These are phyloP conservation scores for Emmonsiellopsis sp. DNA, from an alignment of 2,329 filamentous ascomycete genomes.

Conservation along the genomic window DNA sequence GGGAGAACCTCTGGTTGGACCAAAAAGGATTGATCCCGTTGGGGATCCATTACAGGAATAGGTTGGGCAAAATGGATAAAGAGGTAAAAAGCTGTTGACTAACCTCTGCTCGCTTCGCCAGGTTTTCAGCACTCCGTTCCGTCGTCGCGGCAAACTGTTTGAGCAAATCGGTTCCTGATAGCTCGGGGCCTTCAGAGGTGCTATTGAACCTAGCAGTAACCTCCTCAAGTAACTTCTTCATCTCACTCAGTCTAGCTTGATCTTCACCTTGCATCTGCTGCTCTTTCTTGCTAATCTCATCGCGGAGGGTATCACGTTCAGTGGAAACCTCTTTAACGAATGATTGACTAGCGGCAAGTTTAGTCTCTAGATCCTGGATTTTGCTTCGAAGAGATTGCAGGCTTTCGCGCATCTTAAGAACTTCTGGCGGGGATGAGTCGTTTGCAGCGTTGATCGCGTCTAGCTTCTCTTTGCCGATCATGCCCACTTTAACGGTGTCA, in stretches of 20 bases:
- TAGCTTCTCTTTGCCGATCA: constrained; percentile 28
- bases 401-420: constrained; percentile 24
- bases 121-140: constrained; percentile 43
- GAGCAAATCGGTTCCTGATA: constrained; percentile 29
- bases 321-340: constrained; percentile 28
- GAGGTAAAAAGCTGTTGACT: constrained; percentile 14
- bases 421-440: constrained; percentile 25
- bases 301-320: constrained; percentile 31
- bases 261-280: constrained; percentile 31
- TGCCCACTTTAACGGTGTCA: constrained; percentile 21
- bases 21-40: background rate
- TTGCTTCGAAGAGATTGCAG: constrained; percentile 25
- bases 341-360: constrained; percentile 28
- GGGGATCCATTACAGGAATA: background rate
- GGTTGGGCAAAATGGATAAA: background rate
- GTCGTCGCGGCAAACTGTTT: constrained; percentile 43
- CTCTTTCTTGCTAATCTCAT: constrained; percentile 29
- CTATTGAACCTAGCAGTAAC: constrained; percentile 27
- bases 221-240: constrained; percentile 31
- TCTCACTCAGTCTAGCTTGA: constrained; percentile 30
- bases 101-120: constrained; percentile 35
- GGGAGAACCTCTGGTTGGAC: background rate
- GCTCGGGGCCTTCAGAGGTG: constrained; percentile 23
- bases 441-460: constrained; percentile 29
- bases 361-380: constrained; percentile 28